Conservation (phyloP, 352 stramenopile species). For the Phytophthora pisi region DNA sequence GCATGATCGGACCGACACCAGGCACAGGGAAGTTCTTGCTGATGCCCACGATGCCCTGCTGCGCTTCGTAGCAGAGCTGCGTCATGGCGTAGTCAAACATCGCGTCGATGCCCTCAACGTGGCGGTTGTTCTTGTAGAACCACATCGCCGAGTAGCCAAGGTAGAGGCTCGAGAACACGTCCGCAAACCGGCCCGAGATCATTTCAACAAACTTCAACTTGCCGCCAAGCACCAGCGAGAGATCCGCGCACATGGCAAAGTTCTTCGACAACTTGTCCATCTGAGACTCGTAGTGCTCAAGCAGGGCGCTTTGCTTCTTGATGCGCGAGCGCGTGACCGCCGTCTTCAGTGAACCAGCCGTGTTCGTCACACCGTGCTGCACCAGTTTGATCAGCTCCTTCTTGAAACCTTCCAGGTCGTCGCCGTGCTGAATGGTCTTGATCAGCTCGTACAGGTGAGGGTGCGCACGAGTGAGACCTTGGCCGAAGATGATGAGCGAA, state of each 20-base stretch:
- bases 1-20: conserved; percentile 93
- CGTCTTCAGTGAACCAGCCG: conserved; percentile 85
- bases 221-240: conserved; percentile 96
- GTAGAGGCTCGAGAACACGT: conserved; percentile 97
- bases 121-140: conserved; percentile 95
- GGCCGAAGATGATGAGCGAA: conserved; percentile 98
- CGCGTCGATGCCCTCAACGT: conserved; percentile 94
- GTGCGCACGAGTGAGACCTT: conserved; percentile 97
- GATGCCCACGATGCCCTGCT: conserved; percentile 95
- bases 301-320: conserved; percentile 85
- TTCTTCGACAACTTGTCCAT: conserved; percentile 96
- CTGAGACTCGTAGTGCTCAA: conserved; percentile 97
- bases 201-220: conserved; percentile 99
- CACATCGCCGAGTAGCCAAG: conserved; percentile 97
- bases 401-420: conserved; percentile 94
- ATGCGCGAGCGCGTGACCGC: conserved; percentile 93
- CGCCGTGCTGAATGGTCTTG: conserved; percentile 94
- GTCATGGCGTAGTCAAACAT: conserved; percentile 98
- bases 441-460: conserved; percentile 98
- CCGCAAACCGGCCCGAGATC: conserved; percentile 95
- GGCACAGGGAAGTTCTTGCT: conserved; percentile 97
- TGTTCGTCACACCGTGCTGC: conserved; percentile 94
- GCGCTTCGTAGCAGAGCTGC: conserved; percentile 94
- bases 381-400: conserved; percentile 96
- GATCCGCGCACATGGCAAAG: conserved; percentile 96